Evolutionary conservation across 495 filamentous ascomycete species (phyloP).

Genomic region (Neurospora sp.): DNA sequence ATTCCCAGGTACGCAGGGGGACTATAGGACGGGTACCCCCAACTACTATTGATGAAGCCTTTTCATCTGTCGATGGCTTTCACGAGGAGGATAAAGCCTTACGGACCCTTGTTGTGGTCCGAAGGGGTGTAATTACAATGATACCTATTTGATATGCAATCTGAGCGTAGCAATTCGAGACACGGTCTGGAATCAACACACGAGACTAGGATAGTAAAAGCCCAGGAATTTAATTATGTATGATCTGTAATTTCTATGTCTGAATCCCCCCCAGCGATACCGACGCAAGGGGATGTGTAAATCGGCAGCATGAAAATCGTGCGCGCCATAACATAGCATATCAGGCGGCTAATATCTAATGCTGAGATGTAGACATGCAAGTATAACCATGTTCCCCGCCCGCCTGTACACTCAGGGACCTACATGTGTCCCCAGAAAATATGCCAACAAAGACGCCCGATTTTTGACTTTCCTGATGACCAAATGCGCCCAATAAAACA

Average conservation of each 20-base stretch:
- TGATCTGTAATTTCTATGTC: neutral
- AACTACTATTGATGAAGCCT: slow-evolving; percentile 24
- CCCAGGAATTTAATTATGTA: neutral
- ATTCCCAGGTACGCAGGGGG: slow-evolving; percentile 27
- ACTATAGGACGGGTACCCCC: slow-evolving; percentile 27
- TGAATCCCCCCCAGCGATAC: neutral
- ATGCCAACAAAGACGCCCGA: neutral
- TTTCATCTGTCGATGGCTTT: neutral
- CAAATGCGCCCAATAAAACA: neutral
- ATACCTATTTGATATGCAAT: neutral
- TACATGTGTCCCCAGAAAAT: neutral
- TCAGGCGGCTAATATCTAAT: neutral
- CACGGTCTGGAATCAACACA: neutral
- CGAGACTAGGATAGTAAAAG: neutral
- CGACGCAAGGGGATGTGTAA: neutral
- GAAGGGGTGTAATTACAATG: neutral
- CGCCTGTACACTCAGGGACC: neutral
- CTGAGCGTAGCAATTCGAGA: neutral
- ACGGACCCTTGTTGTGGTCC: neutral
- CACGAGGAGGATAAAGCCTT: neutral
- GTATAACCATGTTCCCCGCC: neutral
- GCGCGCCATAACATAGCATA: neutral
- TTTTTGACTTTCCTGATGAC: slow-evolving; percentile 1
- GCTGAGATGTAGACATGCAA: neutral
- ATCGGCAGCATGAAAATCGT: neutral